Evolutionary conservation across 129 eudicot genomes (phyloP), one percentile per base, ranked within the genome.

Genomic region (Silybum marianum): DNA sequence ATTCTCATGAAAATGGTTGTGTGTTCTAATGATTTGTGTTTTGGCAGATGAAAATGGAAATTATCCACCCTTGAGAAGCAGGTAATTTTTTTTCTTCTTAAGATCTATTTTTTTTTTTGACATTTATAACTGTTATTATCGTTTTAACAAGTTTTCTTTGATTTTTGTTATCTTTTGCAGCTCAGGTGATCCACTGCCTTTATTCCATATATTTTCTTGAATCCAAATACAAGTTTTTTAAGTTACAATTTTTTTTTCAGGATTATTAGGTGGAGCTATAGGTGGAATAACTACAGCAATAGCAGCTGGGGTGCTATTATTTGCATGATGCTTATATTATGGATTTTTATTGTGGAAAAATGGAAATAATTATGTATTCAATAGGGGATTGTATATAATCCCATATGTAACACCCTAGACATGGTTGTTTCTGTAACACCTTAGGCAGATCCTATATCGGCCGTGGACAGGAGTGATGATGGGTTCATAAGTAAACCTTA

Each of bases 1-100:
- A 12, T 24, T 24, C 60, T 79, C 65, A 23, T 54, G 21, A 13
- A 69, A 70, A 34, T 78, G 36, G 84, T 63, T 63, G 5, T 32
- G 48, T 73, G 34, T 42, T 81, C 48, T 73, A 51, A 30, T 74
- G 34, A 30, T 67, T 24, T 48, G 10, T 7, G 42, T 71, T 70
- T 81, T 69, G 70, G 83, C 97, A 95, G 99, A 92, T 90, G 48
- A 44, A 77, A 83, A 75, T 82, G 99, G 93, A 76, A 89, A 13
- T 23, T 92, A 78, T 86, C 94, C 46, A 23, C 88, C 93, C 81
- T 21, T 90, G 78, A 66, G 10, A 19, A 71, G 73, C 82, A 90
- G 93, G 93, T 87, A 80, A 14, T 46, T 34, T 32, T 13, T 85
- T 78, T 72, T 48, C 25, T n/a, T n/a, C 76, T 66, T 76, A 24